Conservation (phyloP, 139 green algal genomes). For the Tetraselmis chui region DNA sequence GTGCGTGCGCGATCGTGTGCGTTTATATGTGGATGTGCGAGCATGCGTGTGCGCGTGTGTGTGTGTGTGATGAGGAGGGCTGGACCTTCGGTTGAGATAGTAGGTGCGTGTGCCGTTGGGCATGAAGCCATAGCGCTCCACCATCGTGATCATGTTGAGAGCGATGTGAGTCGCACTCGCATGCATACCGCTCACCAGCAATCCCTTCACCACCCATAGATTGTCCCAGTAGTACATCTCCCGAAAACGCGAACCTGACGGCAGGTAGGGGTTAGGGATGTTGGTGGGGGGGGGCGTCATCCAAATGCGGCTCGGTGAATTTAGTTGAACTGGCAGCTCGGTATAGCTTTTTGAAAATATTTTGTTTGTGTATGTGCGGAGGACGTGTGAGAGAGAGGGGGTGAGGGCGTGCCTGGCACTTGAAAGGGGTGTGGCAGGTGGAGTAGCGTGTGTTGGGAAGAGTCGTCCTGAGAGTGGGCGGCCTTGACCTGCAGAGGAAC, state of each 20-base stretch:
- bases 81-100: conserved; percentile 82
- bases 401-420: conserved; percentile 63
- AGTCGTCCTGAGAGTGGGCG: background rate
- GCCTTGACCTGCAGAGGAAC: background rate
- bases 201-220: conserved; percentile 74
- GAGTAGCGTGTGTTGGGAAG: conserved; percentile 58
- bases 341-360: conserved; percentile 32
- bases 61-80: background rate
- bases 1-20: too few relatives aligned
- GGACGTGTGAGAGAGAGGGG: background rate
- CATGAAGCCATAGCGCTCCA: conserved; percentile 64
- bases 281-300: background rate
- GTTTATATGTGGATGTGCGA: too few relatives aligned
- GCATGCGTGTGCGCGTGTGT: too few relatives aligned
- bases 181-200: conserved; percentile 68
- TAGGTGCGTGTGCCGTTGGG: conserved; percentile 86
- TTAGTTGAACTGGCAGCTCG: background rate
- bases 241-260: conserved; percentile 42
- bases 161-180: conserved; percentile 50
- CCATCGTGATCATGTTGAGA: conserved; percentile 64
- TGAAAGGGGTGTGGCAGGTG: conserved; percentile 62
- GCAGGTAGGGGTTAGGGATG: background rate
- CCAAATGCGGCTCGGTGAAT: background rate
- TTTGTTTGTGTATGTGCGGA: background rate
- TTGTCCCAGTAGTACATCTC: conserved; percentile 88